A percentile compares a stretch with the other conserved stretches of the same genome.
Conservation (phyloP, 1,284 basidiomycete species). For the Peniophora sp. region DNA sequence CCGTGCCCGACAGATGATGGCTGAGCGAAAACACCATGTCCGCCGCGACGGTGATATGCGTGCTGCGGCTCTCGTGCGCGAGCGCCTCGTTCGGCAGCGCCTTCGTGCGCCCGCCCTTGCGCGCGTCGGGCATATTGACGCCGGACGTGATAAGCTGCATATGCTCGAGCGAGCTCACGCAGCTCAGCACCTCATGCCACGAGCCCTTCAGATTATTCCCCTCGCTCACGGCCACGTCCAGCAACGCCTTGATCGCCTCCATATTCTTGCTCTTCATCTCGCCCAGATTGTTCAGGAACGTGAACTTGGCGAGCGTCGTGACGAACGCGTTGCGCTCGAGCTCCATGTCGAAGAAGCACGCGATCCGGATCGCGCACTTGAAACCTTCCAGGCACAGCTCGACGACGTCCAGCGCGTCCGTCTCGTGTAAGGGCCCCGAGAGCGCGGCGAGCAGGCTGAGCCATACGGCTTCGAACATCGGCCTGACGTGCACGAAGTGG, state of each 20-base stretch:
- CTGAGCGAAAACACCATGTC: slow-evolving; percentile 99
- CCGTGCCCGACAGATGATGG: slow-evolving; percentile 89
- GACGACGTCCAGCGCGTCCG: slow-evolving; percentile 86
- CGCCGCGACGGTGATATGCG: slow-evolving; percentile 96
- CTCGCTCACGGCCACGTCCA: slow-evolving; percentile 90
- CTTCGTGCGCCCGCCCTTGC: slow-evolving; percentile 54
- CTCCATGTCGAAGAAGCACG: slow-evolving; percentile 92
- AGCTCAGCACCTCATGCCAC: slow-evolving; percentile 94
- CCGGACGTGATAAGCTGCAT: slow-evolving; percentile 94
- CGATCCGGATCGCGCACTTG: slow-evolving; percentile 87
- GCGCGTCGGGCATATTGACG: slow-evolving; percentile 76
- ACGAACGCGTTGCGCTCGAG: slow-evolving; percentile 95
- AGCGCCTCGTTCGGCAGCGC: slow-evolving; percentile 81
- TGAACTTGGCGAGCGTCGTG: slow-evolving; percentile 95
- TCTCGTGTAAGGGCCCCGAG: slow-evolving; percentile 87
- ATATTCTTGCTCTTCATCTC: slow-evolving; percentile 99
- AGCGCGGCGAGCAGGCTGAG: slow-evolving; percentile 92
- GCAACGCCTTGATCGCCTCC: slow-evolving; percentile 90
- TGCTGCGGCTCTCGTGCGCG: slow-evolving; percentile 93
- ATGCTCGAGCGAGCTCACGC: slow-evolving; percentile 93
- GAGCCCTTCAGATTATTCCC: slow-evolving; percentile 90
- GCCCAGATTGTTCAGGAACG: slow-evolving; percentile 90
- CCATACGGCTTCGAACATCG: slow-evolving; percentile 99
- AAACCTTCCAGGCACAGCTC: slow-evolving; percentile 92
- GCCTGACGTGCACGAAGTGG: slow-evolving; percentile 88